Evolutionary conservation across 1,139 yeast species (phyloP).

Genomic region (Komagataea norvegica): DNA sequence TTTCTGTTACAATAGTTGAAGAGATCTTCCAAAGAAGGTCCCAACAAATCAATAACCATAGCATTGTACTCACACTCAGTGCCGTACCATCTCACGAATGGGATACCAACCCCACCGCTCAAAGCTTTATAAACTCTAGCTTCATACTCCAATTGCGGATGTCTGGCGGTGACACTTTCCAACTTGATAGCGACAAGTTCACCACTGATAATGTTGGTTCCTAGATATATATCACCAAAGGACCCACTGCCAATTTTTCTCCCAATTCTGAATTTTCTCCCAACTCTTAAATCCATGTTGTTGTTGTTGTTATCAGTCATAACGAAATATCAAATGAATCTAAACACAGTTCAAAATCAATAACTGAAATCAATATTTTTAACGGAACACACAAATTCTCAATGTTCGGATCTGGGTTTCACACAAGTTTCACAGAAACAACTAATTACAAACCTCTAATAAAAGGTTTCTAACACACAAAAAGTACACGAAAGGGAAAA

Average conservation of each 20-base stretch:
- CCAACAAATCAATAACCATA: conserved; percentile 91
- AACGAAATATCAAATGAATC: neutral
- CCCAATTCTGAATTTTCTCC: conserved; percentile 91
- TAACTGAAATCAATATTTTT: no score
- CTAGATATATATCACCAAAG: conserved; percentile 92
- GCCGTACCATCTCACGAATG: conserved; percentile 96
- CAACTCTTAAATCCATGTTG: conserved; percentile 73
- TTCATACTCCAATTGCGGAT: conserved; percentile 95
- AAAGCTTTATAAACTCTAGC: conserved; percentile 91
- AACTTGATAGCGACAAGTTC: conserved; percentile 97
- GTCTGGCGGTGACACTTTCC: conserved; percentile 86
- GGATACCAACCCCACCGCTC: conserved; percentile 96
- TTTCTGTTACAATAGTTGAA: conserved; percentile 94
- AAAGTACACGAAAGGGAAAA: no score
- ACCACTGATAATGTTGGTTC: conserved; percentile 90
- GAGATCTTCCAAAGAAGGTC: conserved; percentile 92
- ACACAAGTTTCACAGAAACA: no score
- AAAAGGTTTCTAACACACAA: no score
- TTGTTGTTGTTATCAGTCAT: conserved; percentile 19
- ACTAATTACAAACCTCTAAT: no score
- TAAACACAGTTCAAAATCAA: no score
- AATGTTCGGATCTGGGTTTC: no score
- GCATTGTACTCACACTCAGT: conserved; percentile 96
- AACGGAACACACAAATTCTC: no score
- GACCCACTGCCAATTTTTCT: conserved; percentile 97